Conservation (phyloP, 345 rosid genomes). For the Gossypium bickii region DNA sequence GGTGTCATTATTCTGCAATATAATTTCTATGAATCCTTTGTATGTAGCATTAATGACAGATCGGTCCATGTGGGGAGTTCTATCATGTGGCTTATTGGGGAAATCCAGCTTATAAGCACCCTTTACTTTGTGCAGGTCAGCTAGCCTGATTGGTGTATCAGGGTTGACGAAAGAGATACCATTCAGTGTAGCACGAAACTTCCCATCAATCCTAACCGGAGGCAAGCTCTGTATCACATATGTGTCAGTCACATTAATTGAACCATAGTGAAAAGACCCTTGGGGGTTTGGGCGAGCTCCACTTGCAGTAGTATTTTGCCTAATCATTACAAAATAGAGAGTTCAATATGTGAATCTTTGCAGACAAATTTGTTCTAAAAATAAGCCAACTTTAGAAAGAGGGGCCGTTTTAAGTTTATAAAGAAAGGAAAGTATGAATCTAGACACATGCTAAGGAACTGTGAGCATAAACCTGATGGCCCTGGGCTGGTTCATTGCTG, state of each 20-base stretch:
- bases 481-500: constrained; percentile 82
- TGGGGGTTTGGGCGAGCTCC: constrained; percentile 99
- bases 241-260: constrained; percentile 71
- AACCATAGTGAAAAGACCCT: constrained; percentile 90
- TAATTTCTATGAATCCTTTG: constrained; percentile 74
- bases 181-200: constrained; percentile 59
- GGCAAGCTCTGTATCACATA: constrained; percentile 69
- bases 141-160: constrained; percentile 69
- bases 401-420: neutral
- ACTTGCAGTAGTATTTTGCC: constrained; percentile 85
- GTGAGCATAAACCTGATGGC: constrained; percentile 59
- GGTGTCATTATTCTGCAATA: constrained; percentile 89
- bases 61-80: constrained; percentile 49
- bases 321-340: constrained; percentile 23
- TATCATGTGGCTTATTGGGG: constrained; percentile 59
- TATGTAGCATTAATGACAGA: constrained; percentile 88
- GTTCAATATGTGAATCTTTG: neutral
- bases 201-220: constrained; percentile 53
- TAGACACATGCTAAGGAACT: neutral
- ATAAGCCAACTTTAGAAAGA: neutral
- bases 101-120: constrained; percentile 89
- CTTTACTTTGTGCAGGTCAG: constrained; percentile 59
- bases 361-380: neutral
- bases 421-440: constrained; percentile 5
- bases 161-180: constrained; percentile 83